A percentile compares a stretch with the other conserved stretches of the same genome.
phyloP scores from a whole-genome alignment of 2,329 filamentous ascomycete genomes.

The Botrytis paeoniae region DNA sequence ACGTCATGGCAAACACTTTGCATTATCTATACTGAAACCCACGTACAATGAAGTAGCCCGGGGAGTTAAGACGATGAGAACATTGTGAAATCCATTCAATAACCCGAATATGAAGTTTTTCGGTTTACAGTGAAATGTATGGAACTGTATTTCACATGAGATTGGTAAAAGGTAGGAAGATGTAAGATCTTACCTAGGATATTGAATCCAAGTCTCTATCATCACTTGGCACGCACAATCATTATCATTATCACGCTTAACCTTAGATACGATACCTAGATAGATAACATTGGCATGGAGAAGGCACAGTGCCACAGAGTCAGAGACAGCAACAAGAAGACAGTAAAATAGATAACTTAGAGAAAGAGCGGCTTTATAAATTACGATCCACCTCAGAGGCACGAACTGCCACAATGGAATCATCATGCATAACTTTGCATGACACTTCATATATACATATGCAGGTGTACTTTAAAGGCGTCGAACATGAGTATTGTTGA shows the following conservation, averaged over 20 bases:
- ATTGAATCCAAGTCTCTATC: background rate
- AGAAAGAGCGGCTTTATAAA: background rate
- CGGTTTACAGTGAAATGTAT: background rate
- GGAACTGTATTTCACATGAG: background rate
- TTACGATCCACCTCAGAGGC: background rate
- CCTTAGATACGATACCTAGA: background rate
- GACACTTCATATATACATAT: background rate
- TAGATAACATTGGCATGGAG: background rate
- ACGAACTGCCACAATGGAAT: background rate
- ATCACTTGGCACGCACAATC: background rate
- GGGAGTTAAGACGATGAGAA: background rate
- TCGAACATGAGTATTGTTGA: background rate
- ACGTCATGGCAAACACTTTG: background rate
- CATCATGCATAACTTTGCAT: background rate
- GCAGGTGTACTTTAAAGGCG: background rate
- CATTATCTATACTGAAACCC: background rate
- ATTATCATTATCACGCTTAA: background rate
- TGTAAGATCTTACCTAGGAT: background rate
- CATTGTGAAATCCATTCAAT: background rate
- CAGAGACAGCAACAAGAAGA: background rate
- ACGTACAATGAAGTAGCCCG: background rate
- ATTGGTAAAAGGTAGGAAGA: background rate
- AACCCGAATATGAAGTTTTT: background rate
- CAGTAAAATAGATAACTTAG: background rate
- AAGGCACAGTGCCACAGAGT: background rate